Evolutionary conservation across 306 rosid species (phyloP).

Genomic region (Glycine tomentella): DNA sequence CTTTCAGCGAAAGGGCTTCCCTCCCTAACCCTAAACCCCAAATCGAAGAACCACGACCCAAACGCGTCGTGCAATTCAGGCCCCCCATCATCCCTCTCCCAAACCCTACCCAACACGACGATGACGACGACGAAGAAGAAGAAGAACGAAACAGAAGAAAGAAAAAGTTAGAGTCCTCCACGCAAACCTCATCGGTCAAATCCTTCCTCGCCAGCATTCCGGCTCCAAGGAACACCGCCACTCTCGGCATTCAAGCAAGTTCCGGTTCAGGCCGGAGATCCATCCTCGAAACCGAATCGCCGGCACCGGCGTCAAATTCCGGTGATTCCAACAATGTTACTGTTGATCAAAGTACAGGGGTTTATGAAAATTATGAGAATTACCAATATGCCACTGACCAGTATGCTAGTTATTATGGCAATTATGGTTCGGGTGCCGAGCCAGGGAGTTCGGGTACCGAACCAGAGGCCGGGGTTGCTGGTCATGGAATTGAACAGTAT

Average conservation of each 20-base stretch:
- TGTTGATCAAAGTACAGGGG: conserved; percentile 47
- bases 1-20: conserved; percentile 12
- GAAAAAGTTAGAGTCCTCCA: conserved; percentile 47
- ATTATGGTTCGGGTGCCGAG: conserved; percentile 52
- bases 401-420: conserved; percentile 55
- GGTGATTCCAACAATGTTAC: conserved; percentile 36
- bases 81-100: conserved; percentile 66
- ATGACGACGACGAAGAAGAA: conserved; percentile 59
- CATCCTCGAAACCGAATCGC: conserved; percentile 57
- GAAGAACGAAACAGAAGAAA: conserved; percentile 56
- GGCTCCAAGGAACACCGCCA: conserved; percentile 75
- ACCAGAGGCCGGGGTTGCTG: conserved; percentile 54
- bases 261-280: conserved; percentile 77
- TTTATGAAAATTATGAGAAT: conserved; percentile 41
- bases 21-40: conserved; percentile 73
- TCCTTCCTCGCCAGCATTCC: conserved; percentile 79
- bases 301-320: conserved; percentile 39
- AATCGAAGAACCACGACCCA: conserved; percentile 48
- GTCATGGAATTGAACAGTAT: conserved; percentile 36
- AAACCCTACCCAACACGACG: conserved; percentile 51
- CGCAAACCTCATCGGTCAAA: conserved; percentile 61
- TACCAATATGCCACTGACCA: conserved; percentile 55
- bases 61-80: conserved; percentile 73
- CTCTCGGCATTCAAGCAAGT: conserved; percentile 66
- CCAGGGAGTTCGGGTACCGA: conserved; percentile 43